Evolutionary conservation across 23 red algal genomes (phyloP), one percentile per base, ranked within the genome.

Genomic region (Gracilaria vermiculophylla): DNA sequence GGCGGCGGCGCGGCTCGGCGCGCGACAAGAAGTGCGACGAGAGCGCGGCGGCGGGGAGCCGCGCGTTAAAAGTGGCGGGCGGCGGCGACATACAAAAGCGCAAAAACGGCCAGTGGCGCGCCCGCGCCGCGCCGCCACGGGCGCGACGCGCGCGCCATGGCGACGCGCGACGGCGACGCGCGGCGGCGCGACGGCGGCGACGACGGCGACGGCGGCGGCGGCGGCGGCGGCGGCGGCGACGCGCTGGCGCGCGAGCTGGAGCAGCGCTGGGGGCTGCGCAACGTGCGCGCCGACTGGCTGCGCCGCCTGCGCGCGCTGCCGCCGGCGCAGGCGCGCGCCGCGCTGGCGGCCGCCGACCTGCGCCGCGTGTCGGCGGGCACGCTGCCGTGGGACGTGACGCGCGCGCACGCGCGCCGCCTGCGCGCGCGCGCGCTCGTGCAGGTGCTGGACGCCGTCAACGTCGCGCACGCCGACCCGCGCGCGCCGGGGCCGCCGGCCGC

Each of bases 371-470:
- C 58, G 13, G 16, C 16, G 13, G 87, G 87, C 39, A 91, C 75
- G 6, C 40, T 91, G 54, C 87, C 87, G 0, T 91, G 74, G 75
- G 44, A 78, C 15, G 60, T 91, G 3, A 42, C 34, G 33, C 36
- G 36, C 9, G 87, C 87, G 41, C 87, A 81, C 31, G 35, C 55
- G n/a, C 21, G 69, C 12, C 57, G 53, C 29, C 49, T 91, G 64
- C 56, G 75, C 7, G 71, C 56, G 45, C 53, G 53, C 25, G 87
- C 55, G 17, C 45, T 91, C 7, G 87, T 81, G 7, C 87, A 91
- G 81, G 60, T 91, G 13, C 56, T 81, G 39, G 87, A 91, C 43
- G 23, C 81, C 12, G 81, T 91, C 24, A 91, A 91, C 66, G 57
- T 91, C 23, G 87, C 87, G 33, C 36, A 66, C 19, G 52, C 74